Conservation (phyloP, 2,329 filamentous ascomycete species). For the Fusarium fujikuroi region DNA sequence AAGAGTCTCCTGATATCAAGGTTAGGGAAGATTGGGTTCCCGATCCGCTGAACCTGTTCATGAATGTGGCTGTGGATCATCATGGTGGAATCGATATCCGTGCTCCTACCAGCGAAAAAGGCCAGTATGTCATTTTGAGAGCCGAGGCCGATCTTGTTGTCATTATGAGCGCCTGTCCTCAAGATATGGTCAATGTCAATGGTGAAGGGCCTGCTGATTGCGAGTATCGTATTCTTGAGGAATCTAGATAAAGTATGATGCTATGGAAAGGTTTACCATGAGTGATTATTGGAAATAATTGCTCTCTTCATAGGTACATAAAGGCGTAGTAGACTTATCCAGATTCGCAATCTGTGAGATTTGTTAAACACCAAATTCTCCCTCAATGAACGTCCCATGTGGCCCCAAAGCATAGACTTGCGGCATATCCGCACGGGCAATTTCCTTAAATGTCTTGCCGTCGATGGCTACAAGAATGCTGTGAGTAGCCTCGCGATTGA, state of each 20-base stretch:
- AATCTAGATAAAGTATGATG: accelerated
- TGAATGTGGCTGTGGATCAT: background rate
- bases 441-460: background rate
- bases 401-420: background rate
- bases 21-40: background rate
- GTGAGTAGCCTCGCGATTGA: background rate
- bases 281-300: accelerated
- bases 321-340: background rate
- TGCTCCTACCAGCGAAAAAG: background rate
- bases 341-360: accelerated
- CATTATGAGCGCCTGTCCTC: background rate
- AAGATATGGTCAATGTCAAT: background rate
- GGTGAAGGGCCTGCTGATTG: background rate
- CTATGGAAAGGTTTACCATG: accelerated
- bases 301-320: background rate
- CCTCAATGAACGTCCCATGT: background rate
- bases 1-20: accelerated
- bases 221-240: background rate
- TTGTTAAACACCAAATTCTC: background rate
- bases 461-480: background rate
- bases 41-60: background rate
- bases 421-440: background rate
- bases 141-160: background rate
- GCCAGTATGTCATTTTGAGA: background rate
- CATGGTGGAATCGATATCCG: background rate